phyloP scores from a whole-genome alignment of 2,329 filamentous ascomycete genomes.

The Fusarium sp. region DNA sequence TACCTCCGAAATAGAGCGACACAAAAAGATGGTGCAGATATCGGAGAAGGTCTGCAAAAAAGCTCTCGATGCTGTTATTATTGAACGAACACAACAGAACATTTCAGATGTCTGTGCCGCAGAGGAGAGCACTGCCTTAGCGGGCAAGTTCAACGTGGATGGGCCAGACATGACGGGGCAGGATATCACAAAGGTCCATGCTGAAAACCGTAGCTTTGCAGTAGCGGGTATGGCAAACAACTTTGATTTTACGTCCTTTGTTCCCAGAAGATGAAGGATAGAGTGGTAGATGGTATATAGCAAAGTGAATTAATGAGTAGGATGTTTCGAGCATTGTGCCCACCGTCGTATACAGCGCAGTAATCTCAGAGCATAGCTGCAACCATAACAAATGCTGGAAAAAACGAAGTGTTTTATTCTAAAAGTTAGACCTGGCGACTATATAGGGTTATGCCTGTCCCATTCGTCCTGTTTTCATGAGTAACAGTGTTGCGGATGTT shows the following conservation, averaged over 20 bases:
- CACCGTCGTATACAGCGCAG: background rate
- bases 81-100: background rate
- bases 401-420: accelerated
- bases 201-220: background rate
- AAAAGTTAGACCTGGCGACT: background rate
- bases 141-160: background rate
- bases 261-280: accelerated
- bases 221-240: background rate
- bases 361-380: background rate
- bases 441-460: background rate
- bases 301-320: background rate
- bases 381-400: background rate
- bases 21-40: background rate
- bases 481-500: background rate
- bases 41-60: background rate
- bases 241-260: background rate
- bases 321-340: background rate
- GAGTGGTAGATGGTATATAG: no score
- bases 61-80: background rate
- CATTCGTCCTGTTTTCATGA: no score
- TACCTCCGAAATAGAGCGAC: accelerated
- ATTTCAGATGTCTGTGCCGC: background rate
- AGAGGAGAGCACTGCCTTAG: background rate
- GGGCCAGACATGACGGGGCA: background rate
- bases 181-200: background rate